Conservation (phyloP, 306 rosid species). For the Corylus avellana region DNA sequence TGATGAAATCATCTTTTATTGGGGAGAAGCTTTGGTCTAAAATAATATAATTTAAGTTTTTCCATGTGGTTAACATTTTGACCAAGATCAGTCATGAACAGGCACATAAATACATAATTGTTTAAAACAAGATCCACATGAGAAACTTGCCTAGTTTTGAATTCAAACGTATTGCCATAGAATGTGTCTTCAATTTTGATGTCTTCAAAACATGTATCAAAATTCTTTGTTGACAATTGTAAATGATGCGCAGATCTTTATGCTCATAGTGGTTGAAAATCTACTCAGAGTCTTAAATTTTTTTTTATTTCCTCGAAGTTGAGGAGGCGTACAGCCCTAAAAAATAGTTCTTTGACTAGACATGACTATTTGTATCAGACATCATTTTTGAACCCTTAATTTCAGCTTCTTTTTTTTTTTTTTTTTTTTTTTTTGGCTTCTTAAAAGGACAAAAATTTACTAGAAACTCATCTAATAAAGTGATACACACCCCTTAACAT, state of each 20-base stretch:
- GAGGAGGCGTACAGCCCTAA: no score
- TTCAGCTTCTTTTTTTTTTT: no score
- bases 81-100: background rate
- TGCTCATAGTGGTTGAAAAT: background rate
- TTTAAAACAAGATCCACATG: background rate
- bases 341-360: constrained; percentile 15
- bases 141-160: background rate
- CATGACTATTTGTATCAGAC: background rate
- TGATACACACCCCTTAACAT: no score
- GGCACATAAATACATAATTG: background rate
- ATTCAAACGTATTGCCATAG: background rate
- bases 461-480: no score
- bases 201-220: background rate
- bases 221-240: background rate
- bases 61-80: background rate
- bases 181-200: background rate
- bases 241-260: background rate
- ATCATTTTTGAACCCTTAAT: background rate
- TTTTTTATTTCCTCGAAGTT: no score
- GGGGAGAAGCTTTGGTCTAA: background rate
- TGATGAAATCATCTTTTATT: no score
- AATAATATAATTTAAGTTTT: background rate
- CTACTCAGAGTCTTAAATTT: no score
- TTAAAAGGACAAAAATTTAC: no score
- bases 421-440: no score